These are phyloP conservation scores for Samsoniella hepiali DNA, from an alignment of 2,329 filamentous ascomycete genomes.

Conservation along the genomic window DNA sequence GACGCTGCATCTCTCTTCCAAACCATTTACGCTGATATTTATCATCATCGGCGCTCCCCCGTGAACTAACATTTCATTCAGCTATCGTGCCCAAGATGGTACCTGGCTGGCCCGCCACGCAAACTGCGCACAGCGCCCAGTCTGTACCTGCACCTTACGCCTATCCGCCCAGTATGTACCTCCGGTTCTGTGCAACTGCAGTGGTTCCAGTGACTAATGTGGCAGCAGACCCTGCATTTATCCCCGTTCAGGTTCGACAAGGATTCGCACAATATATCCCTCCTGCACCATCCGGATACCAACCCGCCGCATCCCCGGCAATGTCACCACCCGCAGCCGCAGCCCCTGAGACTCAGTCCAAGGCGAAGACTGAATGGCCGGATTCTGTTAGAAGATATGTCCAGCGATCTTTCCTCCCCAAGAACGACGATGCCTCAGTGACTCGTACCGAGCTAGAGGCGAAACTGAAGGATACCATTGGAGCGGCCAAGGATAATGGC, in stretches of 20 bases:
- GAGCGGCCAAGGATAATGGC: slow-evolving; percentile 70
- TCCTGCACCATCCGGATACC: slow-evolving; percentile 34
- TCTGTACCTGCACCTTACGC: slow-evolving; percentile 34
- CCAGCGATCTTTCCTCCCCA: slow-evolving; percentile 77
- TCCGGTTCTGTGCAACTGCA: slow-evolving; percentile 6
- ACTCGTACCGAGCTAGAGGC: slow-evolving; percentile 69
- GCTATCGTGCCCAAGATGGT: slow-evolving; percentile 30
- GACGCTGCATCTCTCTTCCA: not conserved
- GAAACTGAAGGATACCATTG: slow-evolving; percentile 84
- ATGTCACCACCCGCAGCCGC: slow-evolving; percentile 25
- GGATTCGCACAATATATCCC: slow-evolving; percentile 49
- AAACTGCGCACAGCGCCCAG: slow-evolving; percentile 41
- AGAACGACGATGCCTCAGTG: slow-evolving; percentile 64
- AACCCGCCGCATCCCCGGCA: slow-evolving; percentile 25
- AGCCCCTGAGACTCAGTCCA: slow-evolving; percentile 34
- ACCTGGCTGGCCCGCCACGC: slow-evolving; percentile 36
- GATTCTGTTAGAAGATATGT: slow-evolving; percentile 83
- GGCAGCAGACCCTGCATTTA: slow-evolving; percentile 52
- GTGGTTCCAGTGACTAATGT: slow-evolving; percentile 24
- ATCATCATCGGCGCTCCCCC: not conserved
- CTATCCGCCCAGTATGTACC: slow-evolving; percentile 38
- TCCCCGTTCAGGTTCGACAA: slow-evolving; percentile 60
- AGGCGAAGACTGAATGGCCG: slow-evolving; percentile 74
- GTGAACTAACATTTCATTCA: slow-evolving; percentile 21
- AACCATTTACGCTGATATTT: not conserved